Evolutionary conservation across 495 filamentous ascomycete species (phyloP), one percentile per base, ranked within the genome.

Genomic region (Baudoinia panamericana): DNA sequence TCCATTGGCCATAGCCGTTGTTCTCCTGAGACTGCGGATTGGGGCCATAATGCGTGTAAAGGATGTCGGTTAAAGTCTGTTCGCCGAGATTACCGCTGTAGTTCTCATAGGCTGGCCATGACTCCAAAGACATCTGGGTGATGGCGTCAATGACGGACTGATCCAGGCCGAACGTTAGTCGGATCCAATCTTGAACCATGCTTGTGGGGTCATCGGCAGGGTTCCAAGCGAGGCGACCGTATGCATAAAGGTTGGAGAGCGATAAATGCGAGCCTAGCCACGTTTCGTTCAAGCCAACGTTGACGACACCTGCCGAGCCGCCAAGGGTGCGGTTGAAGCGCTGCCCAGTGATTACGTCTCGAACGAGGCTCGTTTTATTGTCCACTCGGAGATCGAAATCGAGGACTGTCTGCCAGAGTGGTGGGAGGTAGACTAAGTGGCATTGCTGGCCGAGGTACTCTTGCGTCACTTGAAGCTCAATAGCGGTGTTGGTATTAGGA

Each of bases 1-100:
- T 82, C 79, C 79, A 84, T 48, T 80, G 76, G 8, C 78, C 78
- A 70, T 73, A 82, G 9, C 70, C 67, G 53, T 82, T 84, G 45
- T 65, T 63, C 51, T 84, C 79, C 54, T 78, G 72, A 0, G 72
- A 72, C 4, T 63, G 69, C 16, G 79, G 77, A 45, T 73, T 78
- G 0, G 79, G 75, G 0, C 79, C 77, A 56, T 69, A 82, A 52
- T 82, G 78, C 4, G 65, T 72, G 46, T 68, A 70, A 2, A 76
- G 57, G 41, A 82, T 80, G 52, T 84, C 76, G 2, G 71, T 75
- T 12, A 84, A 60, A 0, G 79, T 82, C 47, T 82, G 78, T 15
- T 77, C 70, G 12, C 79, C 79, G 0, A 84, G 62, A 46, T 84
- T 84, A 13, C 78, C 79, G 0, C 61, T 72, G 57, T 82, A 80